Evolutionary conservation across 352 stramenopile species (phyloP), one percentile per base, ranked within the genome.

Genomic region (Phytophthora nicotianae): DNA sequence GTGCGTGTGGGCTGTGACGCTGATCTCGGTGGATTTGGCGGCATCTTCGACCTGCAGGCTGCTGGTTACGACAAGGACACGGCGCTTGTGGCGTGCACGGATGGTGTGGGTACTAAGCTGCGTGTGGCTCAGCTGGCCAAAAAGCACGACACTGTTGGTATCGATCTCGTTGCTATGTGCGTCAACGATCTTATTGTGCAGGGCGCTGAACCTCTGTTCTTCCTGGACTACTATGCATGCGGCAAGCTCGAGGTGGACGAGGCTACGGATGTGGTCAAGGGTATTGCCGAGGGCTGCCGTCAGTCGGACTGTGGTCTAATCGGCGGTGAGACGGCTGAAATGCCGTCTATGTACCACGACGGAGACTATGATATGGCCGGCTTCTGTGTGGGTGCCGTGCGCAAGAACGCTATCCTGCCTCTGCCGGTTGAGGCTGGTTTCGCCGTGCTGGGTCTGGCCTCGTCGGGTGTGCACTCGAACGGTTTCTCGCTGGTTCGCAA

Each of bases 181-280:
- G 97, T 99, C 42, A 99, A 99, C 81, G 98, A 99, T 72, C 80
- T 99, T 29, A 98, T 99, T 65, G 96, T 99, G n/a, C 93, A 98
- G 58, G 97, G 97, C 60, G 98, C 97, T n/a, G 96, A 99, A 63
- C 98, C 98, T 19, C 79, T 99, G 10, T 99, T 99, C 86, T 99
- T 99, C 81, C 76, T 99, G 8, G 98, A 99, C 81, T 99, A 99
- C 83, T 99, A 98, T 89, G 97, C 98, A 55, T 98, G 94, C 32
- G 97, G 97, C 35, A 97, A 98, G 70, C 86, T 99, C 13, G 91
- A 99, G 50, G 88, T 98, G 7, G 65, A 98, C 46, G 95, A 98
- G 65, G 97, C 97, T 57, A 79, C 88, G 17, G 77, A 95, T 55
- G 96, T 99, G 26, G 97, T 99, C 50, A 93, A 96, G 70, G 97